Evolutionary conservation across 257 asterid genomes (phyloP).

Genomic region (Plantago ovata): DNA sequence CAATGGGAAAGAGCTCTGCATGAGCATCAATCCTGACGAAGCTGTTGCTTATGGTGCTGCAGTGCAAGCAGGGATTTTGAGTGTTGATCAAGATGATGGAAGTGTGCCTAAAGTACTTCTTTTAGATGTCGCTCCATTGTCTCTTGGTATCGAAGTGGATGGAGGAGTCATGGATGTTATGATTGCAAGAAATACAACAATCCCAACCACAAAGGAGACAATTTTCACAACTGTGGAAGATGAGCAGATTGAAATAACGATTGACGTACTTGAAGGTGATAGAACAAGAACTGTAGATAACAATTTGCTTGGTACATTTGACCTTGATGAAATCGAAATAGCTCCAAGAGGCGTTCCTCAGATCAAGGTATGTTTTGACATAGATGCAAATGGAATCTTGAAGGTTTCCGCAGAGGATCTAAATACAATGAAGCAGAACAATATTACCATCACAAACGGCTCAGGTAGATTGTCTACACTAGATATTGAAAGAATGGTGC

Average conservation of each 20-base stretch:
- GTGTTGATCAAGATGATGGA: neutral
- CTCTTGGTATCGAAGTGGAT: no score
- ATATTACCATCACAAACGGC: neutral
- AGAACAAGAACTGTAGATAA: neutral
- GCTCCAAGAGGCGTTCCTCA: neutral
- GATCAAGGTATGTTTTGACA: neutral
- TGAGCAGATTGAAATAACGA: no score
- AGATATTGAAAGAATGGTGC: no score
- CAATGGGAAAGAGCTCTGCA: neutral
- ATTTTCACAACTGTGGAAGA: no score
- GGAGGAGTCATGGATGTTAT: no score
- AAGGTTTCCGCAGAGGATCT: neutral
- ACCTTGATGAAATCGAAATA: no score
- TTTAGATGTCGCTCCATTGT: no score
- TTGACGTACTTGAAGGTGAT: neutral
- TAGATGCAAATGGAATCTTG: neutral
- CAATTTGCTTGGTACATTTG: neutral
- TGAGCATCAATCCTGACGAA: neutral
- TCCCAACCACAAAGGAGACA: no score
- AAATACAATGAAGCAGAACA: neutral
- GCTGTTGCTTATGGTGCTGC: neutral
- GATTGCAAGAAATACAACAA: no score
- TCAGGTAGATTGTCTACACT: no score
- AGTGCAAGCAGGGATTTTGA: neutral
- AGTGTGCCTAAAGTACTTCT: neutral